phyloP scores from a whole-genome alignment of 805 yeast species.

The Saccharomycopsis olivae region DNA sequence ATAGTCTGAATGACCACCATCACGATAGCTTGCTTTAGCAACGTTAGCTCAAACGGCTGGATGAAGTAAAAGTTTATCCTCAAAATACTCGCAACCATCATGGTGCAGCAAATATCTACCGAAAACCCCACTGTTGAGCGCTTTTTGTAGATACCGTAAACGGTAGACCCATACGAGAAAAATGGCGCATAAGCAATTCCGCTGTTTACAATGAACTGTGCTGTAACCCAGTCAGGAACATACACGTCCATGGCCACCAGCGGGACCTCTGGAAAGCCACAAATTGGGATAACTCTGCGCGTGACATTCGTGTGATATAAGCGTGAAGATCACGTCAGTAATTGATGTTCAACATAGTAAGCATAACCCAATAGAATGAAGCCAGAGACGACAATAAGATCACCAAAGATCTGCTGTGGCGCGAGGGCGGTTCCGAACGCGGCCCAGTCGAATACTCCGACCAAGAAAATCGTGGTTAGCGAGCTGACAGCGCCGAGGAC shows the following conservation, averaged over 20 bases:
- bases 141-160: constrained; percentile 51
- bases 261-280: too few relatives aligned
- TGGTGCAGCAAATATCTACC: constrained; percentile 86
- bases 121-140: constrained; percentile 73
- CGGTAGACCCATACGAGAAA: constrained; percentile 79
- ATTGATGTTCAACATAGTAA: constrained; percentile 10
- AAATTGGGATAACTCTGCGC: too few relatives aligned
- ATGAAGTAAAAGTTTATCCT: constrained; percentile 70
- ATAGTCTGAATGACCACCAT: constrained; percentile 74
- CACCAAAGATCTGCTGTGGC: constrained; percentile 53
- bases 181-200: constrained; percentile 74
- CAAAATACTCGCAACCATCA: constrained; percentile 67
- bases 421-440: constrained; percentile 50
- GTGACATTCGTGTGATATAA: too few relatives aligned
- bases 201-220: constrained; percentile 49
- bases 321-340: too few relatives aligned
- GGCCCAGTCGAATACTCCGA: constrained; percentile 67
- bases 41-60: constrained; percentile 70
- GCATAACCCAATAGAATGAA: constrained; percentile 45
- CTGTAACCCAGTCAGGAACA: constrained; percentile 39
- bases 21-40: constrained; percentile 69
- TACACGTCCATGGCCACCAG: constrained; percentile 19
- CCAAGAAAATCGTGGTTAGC: constrained; percentile 65
- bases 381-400: constrained; percentile 56
- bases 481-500: constrained; percentile 65